These are phyloP conservation scores for Amaranthus cruentus DNA, from an alignment of 148 eudicot genomes.

Conservation along the genomic window DNA sequence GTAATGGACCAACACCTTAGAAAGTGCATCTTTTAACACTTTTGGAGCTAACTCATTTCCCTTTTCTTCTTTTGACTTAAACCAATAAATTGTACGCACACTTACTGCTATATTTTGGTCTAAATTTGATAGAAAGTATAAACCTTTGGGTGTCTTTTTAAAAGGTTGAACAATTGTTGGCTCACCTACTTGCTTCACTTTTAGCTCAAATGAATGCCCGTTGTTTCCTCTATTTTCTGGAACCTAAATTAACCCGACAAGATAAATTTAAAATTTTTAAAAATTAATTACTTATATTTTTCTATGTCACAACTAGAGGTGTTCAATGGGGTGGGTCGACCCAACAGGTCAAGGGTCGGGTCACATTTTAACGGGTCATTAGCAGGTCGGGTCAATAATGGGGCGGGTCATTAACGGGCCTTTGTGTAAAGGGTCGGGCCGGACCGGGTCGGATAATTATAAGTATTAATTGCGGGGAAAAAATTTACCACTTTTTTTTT, in stretches of 20 bases:
- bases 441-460: no score
- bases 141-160: slow-evolving; percentile 33
- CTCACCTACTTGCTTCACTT: slow-evolving; percentile 25
- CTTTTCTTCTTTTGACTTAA: slow-evolving; percentile 30
- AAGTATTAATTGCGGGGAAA: no score
- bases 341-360: no score
- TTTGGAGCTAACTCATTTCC: slow-evolving; percentile 28
- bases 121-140: slow-evolving; percentile 36
- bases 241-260: slow-evolving; percentile 14
- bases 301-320: no score
- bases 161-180: slow-evolving; percentile 31
- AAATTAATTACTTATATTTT: not conserved
- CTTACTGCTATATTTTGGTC: slow-evolving; percentile 44
- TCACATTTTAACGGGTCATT: no score
- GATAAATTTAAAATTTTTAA: no score
- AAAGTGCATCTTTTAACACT: slow-evolving; percentile 26
- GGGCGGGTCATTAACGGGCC: no score
- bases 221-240: slow-evolving; percentile 26
- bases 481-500: no score
- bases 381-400: no score
- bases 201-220: slow-evolving; percentile 18
- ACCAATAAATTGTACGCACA: slow-evolving; percentile 34
- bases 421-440: no score
- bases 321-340: no score
- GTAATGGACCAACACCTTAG: slow-evolving; percentile 39